A percentile compares a stretch with the other conserved stretches of the same genome.
Conservation (phyloP, 306 rosid species). For the Quercus agrifolia region DNA sequence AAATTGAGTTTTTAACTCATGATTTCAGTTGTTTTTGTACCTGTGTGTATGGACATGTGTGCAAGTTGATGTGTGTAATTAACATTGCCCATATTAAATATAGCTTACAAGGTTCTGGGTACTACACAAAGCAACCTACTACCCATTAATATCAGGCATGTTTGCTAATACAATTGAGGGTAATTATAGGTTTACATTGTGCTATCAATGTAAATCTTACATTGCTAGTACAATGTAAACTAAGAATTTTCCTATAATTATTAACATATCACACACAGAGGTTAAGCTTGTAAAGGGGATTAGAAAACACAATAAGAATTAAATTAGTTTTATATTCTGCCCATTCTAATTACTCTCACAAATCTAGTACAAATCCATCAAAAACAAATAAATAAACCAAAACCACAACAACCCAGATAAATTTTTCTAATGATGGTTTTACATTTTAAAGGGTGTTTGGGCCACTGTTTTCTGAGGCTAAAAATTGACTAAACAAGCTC, state of each 20-base stretch:
- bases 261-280: background rate
- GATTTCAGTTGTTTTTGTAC: no score
- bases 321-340: background rate
- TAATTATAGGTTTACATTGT: background rate
- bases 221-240: no score
- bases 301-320: background rate
- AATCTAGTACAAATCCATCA: background rate
- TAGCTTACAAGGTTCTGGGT: background rate
- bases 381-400: background rate
- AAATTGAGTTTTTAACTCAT: no score
- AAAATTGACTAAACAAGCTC: no score
- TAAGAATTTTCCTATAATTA: no score
- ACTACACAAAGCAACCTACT: background rate
- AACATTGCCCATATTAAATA: background rate
- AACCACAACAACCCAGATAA: background rate
- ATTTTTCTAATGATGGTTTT: background rate
- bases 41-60: no score
- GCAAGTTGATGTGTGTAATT: no score
- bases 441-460: no score
- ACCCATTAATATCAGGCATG: background rate
- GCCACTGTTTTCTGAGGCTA: no score
- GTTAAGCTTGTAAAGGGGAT: background rate
- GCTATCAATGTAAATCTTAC: no score
- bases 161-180: background rate
- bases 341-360: background rate